Percentiles rank a stretch among this genome's conserved stretches.
Conservation (phyloP, 768 basidiomycete species). For the Amanita inopinata region DNA sequence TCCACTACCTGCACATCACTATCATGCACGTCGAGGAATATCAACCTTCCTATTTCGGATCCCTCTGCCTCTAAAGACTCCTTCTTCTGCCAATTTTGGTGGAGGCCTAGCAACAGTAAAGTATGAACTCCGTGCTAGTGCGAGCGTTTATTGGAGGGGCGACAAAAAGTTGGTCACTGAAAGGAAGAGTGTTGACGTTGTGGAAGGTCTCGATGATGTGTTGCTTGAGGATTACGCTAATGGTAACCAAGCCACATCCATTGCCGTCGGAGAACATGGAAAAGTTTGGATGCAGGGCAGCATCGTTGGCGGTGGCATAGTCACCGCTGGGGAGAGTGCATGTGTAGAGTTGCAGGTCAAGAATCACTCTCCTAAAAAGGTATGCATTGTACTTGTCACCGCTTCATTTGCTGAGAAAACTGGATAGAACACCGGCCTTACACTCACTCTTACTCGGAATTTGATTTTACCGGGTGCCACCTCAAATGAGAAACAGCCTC, state of each 20-base stretch:
- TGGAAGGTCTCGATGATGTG: constrained; percentile 40
- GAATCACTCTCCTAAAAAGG: constrained; percentile 78
- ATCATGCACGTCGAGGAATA: constrained; percentile 64
- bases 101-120: constrained; percentile 55
- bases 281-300: constrained; percentile 71
- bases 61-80: constrained; percentile 55
- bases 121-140: constrained; percentile 68
- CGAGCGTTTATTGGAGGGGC: constrained; percentile 67
- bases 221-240: constrained; percentile 19
- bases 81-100: constrained; percentile 64
- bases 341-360: constrained; percentile 72
- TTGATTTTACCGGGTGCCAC: constrained; percentile 43
- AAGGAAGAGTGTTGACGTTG: constrained; percentile 50
- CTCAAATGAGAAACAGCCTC: constrained; percentile 30
- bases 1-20: constrained; percentile 52
- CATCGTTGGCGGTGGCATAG: constrained; percentile 44
- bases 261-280: constrained; percentile 67
- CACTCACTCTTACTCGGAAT: constrained; percentile 48
- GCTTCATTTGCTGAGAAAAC: constrained; percentile 6
- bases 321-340: constrained; percentile 59
- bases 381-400: constrained; percentile 18
- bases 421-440: constrained; percentile 56
- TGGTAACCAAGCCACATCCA: constrained; percentile 33
- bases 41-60: constrained; percentile 79
- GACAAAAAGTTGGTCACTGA: constrained; percentile 61